phyloP scores from a whole-genome alignment of 441 rosid species.

The California macrophylla region DNA sequence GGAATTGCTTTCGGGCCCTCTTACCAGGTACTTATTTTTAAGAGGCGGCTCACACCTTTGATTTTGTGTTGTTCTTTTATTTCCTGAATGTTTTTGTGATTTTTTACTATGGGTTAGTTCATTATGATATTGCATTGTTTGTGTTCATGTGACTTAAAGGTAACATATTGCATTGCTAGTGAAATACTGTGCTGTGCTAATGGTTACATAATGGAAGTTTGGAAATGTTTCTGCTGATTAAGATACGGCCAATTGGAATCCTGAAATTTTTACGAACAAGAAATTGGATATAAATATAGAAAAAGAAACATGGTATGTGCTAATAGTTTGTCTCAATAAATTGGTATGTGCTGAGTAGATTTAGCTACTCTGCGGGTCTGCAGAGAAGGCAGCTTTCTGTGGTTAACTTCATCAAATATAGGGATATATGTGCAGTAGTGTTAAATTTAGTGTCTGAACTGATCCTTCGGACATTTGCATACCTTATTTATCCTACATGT shows the following conservation, averaged over 20 bases:
- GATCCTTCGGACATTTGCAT: too few species aligned
- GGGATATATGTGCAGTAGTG: too few species aligned
- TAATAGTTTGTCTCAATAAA: too few species aligned
- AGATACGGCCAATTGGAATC: neutral
- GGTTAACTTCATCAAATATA: too few species aligned
- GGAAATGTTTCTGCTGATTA: neutral
- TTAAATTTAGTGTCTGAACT: too few species aligned
- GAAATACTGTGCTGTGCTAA: neutral
- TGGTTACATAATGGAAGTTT: too few species aligned
- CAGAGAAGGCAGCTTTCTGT: too few species aligned
- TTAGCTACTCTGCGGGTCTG: neutral
- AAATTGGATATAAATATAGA: neutral
- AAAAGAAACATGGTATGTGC: neutral
- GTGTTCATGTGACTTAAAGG: neutral
- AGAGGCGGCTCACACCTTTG: neutral
- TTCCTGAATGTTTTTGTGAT: neutral
- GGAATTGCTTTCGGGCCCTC: constrained; percentile 92
- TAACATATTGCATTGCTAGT: neutral
- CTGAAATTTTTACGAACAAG: neutral
- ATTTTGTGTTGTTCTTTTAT: neutral
- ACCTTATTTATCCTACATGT: too few species aligned
- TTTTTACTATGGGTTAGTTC: neutral
- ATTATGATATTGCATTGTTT: neutral
- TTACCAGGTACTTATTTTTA: constrained; percentile 47
- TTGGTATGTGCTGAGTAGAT: neutral